Evolutionary conservation across 805 yeast genomes (phyloP).

Genomic region (Metschnikowia colocasiae): DNA sequence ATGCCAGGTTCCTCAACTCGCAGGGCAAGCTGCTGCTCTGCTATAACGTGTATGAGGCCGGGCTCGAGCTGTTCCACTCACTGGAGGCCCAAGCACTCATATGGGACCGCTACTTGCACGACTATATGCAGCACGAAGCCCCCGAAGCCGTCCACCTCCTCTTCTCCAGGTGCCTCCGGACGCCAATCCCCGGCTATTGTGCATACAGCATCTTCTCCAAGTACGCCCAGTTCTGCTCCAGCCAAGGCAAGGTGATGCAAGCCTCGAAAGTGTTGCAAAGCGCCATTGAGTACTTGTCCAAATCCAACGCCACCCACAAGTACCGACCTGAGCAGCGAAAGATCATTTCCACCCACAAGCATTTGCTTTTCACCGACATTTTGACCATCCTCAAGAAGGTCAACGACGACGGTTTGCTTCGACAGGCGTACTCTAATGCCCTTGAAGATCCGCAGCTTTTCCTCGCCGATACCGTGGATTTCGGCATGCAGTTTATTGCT

Average conservation of each 20-base stretch:
- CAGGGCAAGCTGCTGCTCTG: constrained; percentile 45
- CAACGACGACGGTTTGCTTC: neutral
- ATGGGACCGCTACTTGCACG: constrained; percentile 65
- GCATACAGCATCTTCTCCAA: constrained; percentile 48
- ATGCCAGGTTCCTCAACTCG: constrained; percentile 57
- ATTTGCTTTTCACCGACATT: constrained; percentile 17
- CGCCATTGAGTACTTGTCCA: constrained; percentile 16
- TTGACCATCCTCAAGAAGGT: neutral
- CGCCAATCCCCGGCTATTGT: constrained; percentile 43
- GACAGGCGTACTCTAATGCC: constrained; percentile 34
- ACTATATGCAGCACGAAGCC: constrained; percentile 31
- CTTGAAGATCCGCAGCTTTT: constrained; percentile 42
- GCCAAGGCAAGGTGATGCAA: constrained; percentile 47
- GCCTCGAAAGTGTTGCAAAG: constrained; percentile 31
- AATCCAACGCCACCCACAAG: neutral
- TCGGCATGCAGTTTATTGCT: constrained; percentile 52
- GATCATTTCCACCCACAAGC: constrained; percentile 21
- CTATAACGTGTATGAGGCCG: constrained; percentile 64
- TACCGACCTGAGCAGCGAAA: constrained; percentile 10
- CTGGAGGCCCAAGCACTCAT: constrained; percentile 57
- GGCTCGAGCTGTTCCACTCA: constrained; percentile 56
- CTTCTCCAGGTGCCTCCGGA: constrained; percentile 61
- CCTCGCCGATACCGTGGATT: constrained; percentile 34
- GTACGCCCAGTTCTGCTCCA: constrained; percentile 62
- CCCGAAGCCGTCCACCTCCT: constrained; percentile 53